phyloP scores from a whole-genome alignment of 345 rosid species.

The Garcia nutans region DNA sequence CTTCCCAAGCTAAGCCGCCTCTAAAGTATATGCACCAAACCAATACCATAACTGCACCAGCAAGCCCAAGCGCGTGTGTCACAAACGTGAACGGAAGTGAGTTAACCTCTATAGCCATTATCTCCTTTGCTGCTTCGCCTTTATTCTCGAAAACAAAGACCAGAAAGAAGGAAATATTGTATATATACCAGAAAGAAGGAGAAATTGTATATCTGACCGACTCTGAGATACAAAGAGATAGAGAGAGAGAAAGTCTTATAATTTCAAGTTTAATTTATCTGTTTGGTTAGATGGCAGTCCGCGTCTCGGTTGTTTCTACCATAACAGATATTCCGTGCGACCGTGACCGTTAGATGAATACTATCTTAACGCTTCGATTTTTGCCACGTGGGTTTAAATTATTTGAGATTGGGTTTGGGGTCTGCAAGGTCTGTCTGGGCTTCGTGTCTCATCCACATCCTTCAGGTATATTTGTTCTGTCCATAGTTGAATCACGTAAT shows the following conservation, averaged over 20 bases:
- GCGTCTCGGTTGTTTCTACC: not conserved
- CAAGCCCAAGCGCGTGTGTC: constrained; percentile 60
- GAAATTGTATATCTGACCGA: too few species aligned
- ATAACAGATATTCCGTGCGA: not conserved
- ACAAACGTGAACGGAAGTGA: constrained; percentile 59
- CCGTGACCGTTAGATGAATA: constrained; percentile 17
- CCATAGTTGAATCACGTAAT: too few species aligned
- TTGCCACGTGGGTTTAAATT: constrained; percentile 7
- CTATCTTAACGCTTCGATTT: not conserved
- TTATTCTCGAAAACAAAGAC: not conserved
- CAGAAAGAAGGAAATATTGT: not conserved
- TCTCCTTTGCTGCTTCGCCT: not conserved
- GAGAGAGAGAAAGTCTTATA: too few species aligned
- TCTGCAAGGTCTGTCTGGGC: not conserved
- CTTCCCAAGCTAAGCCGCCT: constrained; percentile 95
- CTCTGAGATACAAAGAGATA: too few species aligned
- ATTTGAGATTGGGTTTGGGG: too few species aligned
- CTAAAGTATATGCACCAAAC: constrained; percentile 72
- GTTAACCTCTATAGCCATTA: constrained; percentile 49
- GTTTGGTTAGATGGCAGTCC: not conserved
- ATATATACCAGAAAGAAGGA: not conserved
- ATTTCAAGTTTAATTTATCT: not conserved
- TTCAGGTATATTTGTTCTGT: too few species aligned
- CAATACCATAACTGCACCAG: constrained; percentile 60
- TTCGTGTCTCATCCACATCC: not conserved